A percentile compares a stretch with the other conserved stretches of the same genome.
Conservation (phyloP, 345 rosid species). For the Aquilaria malaccensis region DNA sequence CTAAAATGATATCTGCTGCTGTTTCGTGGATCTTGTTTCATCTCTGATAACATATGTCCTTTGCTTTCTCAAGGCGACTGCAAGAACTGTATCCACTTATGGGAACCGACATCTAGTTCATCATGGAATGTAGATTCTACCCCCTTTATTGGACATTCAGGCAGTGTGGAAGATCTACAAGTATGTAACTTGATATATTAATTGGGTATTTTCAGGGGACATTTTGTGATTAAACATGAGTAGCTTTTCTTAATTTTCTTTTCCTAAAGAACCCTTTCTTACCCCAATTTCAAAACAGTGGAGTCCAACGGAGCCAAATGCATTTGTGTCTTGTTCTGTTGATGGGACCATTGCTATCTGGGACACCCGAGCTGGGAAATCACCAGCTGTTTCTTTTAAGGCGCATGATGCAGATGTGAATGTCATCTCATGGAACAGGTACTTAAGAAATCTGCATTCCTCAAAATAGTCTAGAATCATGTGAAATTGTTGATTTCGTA, state of each 20-base stretch:
- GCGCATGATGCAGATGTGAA: conserved; percentile 92
- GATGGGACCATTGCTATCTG: conserved; percentile 81
- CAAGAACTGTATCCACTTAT: conserved; percentile 69
- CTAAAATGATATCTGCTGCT: not conserved
- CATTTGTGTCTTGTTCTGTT: conserved; percentile 85
- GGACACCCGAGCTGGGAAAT: conserved; percentile 72
- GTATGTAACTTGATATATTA: conserved; percentile 20
- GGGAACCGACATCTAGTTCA: conserved; percentile 80
- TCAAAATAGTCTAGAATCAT: too few relatives aligned
- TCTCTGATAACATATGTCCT: conserved; percentile 9
- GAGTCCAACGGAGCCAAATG: conserved; percentile 81
- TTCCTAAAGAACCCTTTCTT: conserved; percentile 6
- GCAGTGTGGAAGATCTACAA: conserved; percentile 92
- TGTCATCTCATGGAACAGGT: conserved; percentile 99
- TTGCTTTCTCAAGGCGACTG: conserved; percentile 57
- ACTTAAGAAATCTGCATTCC: not conserved
- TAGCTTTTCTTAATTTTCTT: not conserved
- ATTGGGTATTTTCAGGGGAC: not conserved
- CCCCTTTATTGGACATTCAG: conserved; percentile 72
- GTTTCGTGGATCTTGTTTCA: not conserved
- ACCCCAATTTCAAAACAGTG: conserved; percentile 48
- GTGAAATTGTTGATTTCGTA: not conserved
- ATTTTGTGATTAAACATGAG: not conserved
- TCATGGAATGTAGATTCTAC: conserved; percentile 74
- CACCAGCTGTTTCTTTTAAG: conserved; percentile 60